A percentile compares a stretch with the other conserved stretches of the same genome.
These are phyloP conservation scores for Metarhizium sp. DNA, from an alignment of 2,329 filamentous ascomycete species.

Conservation along the genomic window DNA sequence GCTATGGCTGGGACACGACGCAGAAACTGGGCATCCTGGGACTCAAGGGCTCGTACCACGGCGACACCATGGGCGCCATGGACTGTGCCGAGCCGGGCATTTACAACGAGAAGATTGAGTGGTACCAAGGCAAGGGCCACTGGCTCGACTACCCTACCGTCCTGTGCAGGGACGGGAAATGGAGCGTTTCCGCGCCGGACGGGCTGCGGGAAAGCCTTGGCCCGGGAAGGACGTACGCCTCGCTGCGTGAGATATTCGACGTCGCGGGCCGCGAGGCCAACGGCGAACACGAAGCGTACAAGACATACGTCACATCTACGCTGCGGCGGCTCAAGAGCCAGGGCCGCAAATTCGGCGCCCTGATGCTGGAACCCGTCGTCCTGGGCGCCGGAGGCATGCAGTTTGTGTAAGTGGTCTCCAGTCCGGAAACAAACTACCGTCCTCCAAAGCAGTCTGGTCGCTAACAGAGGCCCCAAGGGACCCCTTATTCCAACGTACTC, in stretches of 20 bases:
- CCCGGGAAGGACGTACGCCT: constrained; percentile 30
- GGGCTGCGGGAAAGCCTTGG: constrained; percentile 38
- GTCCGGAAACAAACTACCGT: not conserved
- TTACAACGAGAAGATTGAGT: constrained; percentile 77
- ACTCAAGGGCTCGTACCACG: constrained; percentile 73
- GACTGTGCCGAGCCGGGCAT: constrained; percentile 69
- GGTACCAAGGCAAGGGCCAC: constrained; percentile 69
- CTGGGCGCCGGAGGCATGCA: constrained; percentile 79
- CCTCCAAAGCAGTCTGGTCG: not conserved
- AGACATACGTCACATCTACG: constrained; percentile 45
- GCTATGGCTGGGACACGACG: constrained; percentile 55
- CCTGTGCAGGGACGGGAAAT: constrained; percentile 54
- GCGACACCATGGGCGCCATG: constrained; percentile 84
- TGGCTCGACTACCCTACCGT: constrained; percentile 77
- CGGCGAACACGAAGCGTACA: constrained; percentile 42
- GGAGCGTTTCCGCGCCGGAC: constrained; percentile 51
- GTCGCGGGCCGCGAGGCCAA: constrained; percentile 36
- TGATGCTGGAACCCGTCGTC: constrained; percentile 73
- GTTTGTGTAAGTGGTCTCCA: constrained; percentile 50
- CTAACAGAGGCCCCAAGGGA: constrained; percentile 40
- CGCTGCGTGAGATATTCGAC: constrained; percentile 51
- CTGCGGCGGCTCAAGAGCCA: constrained; percentile 42
- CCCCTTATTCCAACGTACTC: constrained; percentile 67
- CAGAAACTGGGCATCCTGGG: constrained; percentile 60
- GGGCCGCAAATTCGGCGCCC: constrained; percentile 61